Base-by-base conservation (phyloP, 2,329 filamentous ascomycete species). In the Arthrobotrys conoides region DNA sequence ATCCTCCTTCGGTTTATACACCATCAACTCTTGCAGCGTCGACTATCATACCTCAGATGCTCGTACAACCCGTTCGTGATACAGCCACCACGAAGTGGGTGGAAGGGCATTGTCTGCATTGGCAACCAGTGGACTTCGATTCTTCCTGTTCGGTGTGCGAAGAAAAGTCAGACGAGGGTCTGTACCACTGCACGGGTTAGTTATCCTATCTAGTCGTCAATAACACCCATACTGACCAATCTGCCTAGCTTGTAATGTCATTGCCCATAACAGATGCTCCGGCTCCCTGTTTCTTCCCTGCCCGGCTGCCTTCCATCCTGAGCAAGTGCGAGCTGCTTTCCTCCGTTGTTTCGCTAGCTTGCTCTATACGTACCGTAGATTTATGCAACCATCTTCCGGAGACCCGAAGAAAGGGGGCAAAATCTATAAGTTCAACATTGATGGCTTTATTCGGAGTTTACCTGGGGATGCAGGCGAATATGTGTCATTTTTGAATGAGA, bases 1-100 rank as follows among this genome's bases (percentile, higher is more conserved):
- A 96, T 83, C 92, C 93, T 4, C 93, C 93, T 2, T 95, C 93
- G 1, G 90, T 93, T 1, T 96, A 96, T 83, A 93, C 93, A 0
- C 91, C 93, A 82, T 95, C 92, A n/a, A 96, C 93, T 0, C 86
- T 96, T 55, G 93, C 93, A 1, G 93, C 93, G 6, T 94, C 92
- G 5, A 96, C 93, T 1, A 90, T 96, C 81, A 94, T 96, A 92
- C 93, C 93, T 41, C 92, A 91, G 82, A 91, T 94, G 88, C 88
- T 93, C 77, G 88, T 94, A 79, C 92, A 94, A 82, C 91, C 91
- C 0, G 92, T 95, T 6, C 87, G 87, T 57, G 93, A 95, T 82
- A 93, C 92, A 0, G 91, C 94, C 59, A 93, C 90, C 0, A 93
- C 89, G 0, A 90, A 93, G 59, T 96, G 93, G 93, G 91, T 93